Conservation (phyloP, 805 yeast species). For the Teunomyces barrocoloradensis region DNA sequence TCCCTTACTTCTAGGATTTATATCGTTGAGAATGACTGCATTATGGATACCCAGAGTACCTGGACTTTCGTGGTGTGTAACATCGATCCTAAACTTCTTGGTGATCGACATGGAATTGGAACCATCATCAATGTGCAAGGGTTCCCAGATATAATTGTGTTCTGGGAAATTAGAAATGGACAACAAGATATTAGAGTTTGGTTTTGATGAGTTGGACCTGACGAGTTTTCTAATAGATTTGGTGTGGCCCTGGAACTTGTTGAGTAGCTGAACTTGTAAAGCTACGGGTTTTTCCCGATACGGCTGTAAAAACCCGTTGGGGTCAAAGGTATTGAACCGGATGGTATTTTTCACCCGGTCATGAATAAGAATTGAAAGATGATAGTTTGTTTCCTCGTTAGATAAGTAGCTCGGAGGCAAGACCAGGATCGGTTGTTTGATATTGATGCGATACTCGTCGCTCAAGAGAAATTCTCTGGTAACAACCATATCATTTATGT, state of each 20-base stretch:
- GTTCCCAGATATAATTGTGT: conserved; percentile 44
- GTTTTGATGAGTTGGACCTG: conserved; percentile 48
- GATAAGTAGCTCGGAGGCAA: conserved; percentile 12
- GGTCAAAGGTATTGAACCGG: conserved; percentile 18
- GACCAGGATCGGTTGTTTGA: conserved; percentile 17
- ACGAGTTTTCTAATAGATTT: conserved; percentile 70
- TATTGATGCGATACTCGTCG: conserved; percentile 10
- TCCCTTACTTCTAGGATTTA: conserved; percentile 13
- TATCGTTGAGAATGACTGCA: conserved; percentile 35
- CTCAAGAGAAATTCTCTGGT: conserved; percentile 9
- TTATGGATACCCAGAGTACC: conserved; percentile 19
- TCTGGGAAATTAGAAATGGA: conserved; percentile 39
- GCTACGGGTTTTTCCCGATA: background rate
- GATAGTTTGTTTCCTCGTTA: background rate
- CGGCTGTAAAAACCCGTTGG: background rate
- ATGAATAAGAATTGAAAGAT: conserved; percentile 29
- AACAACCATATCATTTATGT: background rate
- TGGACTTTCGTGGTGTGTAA: conserved; percentile 9
- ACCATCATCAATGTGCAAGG: conserved; percentile 22
- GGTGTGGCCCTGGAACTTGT: conserved; percentile 80
- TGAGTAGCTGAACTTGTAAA: conserved; percentile 13
- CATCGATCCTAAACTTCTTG: conserved; percentile 31
- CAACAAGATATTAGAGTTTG: conserved; percentile 24
- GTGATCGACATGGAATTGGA: conserved; percentile 25
- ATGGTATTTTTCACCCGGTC: conserved; percentile 37